Evolutionary conservation across 768 basidiomycete genomes (phyloP).

Genomic region (Exsudoporus frostii): DNA sequence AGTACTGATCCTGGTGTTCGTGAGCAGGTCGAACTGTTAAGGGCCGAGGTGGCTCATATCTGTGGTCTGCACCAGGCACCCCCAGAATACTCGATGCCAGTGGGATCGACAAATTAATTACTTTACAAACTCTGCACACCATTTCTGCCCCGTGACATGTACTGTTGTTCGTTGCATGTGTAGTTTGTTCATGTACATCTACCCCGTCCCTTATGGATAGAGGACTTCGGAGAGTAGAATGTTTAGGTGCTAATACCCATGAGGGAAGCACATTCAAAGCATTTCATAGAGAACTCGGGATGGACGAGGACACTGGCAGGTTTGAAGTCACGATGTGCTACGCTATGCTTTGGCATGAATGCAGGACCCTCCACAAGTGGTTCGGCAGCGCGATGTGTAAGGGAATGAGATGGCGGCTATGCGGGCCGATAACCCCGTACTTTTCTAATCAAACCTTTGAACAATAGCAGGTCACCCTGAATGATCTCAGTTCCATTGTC

Average conservation of each 20-base stretch:
- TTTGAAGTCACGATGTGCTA: background rate
- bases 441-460: constrained; percentile 62
- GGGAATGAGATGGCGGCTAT: background rate
- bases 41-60: constrained; percentile 11
- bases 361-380: background rate
- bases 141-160: too few relatives aligned
- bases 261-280: too few relatives aligned
- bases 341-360: background rate
- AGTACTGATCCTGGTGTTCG: background rate
- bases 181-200: background rate
- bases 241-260: too few relatives aligned
- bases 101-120: background rate
- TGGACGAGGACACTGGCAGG: too few relatives aligned
- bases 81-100: background rate
- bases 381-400: background rate
- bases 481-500: constrained; percentile 71
- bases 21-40: constrained; percentile 4
- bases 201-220: too few relatives aligned
- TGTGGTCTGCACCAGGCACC: background rate
- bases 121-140: background rate
- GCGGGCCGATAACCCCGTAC: constrained; percentile 31
- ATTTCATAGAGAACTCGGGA: too few relatives aligned
- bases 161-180: background rate
- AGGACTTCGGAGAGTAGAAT: too few relatives aligned
- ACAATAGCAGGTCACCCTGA: constrained; percentile 63